Evolutionary conservation across 1,139 yeast genomes (phyloP), one percentile per base, ranked within the genome.

Genomic region (Yamadazyma oceani): DNA sequence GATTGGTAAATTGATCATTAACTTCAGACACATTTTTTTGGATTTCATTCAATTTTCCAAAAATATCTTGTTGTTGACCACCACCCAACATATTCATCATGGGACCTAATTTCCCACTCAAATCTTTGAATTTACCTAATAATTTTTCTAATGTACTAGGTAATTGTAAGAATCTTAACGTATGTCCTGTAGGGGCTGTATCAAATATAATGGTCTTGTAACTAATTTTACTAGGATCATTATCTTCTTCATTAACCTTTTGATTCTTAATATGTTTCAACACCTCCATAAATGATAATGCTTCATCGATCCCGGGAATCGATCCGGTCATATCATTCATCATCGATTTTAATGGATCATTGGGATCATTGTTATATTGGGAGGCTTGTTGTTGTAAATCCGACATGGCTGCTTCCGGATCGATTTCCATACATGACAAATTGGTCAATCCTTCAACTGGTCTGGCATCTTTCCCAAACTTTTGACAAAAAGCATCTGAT

Each of bases 101-200:
- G 23, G 97, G 97, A 1, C 98, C 98, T 54, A 92, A 78, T 54
- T 79, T 80, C 11, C 92, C 85, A 24, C 94, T 82, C 41, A 92
- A 75, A 51, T 87, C 95, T 53, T 89, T 82, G 60, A 92, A 82
- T 58, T 92, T 92, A 37, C 85, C 82, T 51, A 92, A 73, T 26
- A 95, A 76, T 62, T 88, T 88, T 53, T 89, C 94, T 45, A 92
- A 70, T 4, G 97, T 90, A 15, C 94, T 78, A 23, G 98, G 98
- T 54, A 92, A 78, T 64, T 90, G 96, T 58, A 92, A 73, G 66
- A 92, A 92, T 56, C 98, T 80, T 51, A 92, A 73, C 2, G 98
- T 92, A 64, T 92, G 98, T 28, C 98, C 98, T 0, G 98, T 92
- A 49, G 98, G 98, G 0, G 98, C 98, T 16, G 98, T 92, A 61